Base-by-base conservation (phyloP, 1,139 yeast genomes). In the Yamadazyma kanchanaburiensis region DNA sequence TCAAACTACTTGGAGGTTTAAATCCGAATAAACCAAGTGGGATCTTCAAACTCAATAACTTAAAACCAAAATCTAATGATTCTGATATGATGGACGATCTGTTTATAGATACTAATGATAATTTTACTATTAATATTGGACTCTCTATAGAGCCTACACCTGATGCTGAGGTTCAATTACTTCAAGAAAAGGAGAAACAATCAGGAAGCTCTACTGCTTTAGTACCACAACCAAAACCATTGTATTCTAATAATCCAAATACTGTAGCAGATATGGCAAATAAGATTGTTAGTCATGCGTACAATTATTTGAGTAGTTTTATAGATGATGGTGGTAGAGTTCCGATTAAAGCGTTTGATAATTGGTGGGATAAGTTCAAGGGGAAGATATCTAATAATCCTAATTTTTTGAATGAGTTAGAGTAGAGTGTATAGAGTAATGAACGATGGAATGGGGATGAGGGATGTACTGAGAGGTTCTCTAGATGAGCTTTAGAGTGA, bases 321-420 rank as follows among this genome's bases (percentile, higher is more conserved):
- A 72, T 88, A 10, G 95, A 86, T 47, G 55, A 61, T 6, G 64
- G 73, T 17, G 95, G 95, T 1, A 84, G 76, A 46, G 96, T 89
- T 5, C 86, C 94, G 3, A 85, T 91, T 55, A 84, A 80, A 49
- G 86, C 81, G 27, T 89, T 91, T 49, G 95, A 91, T 53, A 81
- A 77, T 22, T 91, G 99, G 99, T 89, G 98, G 97, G 80, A 74
- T 40, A 91, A 88, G 58, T 94, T 91, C 60, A 83, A 75, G 53
- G 60, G 74, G 10, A 80, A 83, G 49, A 51, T 91, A 34, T 70
- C 76, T 12, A 80, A 80, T 40, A 94, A 94, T 51, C 96, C 96
- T 1, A 75, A 74, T 33, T 91, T 87, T 49, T 58, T 91, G 30
- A 86, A 85, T 39, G 60, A 57, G 17, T 37, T 62, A 24, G 43